Conservation (phyloP, 108 stramenopile species). For the Aurantiochytrium sp. region DNA sequence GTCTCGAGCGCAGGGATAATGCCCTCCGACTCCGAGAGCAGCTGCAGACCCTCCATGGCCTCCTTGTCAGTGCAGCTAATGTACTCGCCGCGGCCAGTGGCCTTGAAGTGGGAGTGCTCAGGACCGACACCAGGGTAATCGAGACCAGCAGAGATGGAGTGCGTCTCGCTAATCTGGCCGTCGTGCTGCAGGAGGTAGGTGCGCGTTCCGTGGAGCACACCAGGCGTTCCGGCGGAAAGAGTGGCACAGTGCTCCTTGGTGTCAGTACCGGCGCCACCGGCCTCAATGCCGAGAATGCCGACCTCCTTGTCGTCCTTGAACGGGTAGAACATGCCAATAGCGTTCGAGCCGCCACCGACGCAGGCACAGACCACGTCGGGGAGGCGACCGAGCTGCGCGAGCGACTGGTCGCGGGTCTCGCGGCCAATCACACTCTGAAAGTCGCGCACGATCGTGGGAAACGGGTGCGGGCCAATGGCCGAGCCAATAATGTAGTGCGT, state of each 20-base stretch:
- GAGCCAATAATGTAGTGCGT: conserved; percentile 94
- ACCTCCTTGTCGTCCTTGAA: conserved; percentile 74
- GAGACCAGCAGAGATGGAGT: conserved; percentile 84
- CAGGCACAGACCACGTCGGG: conserved; percentile 88
- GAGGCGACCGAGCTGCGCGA: conserved; percentile 74
- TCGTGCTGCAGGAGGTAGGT: conserved; percentile 83
- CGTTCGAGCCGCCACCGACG: conserved; percentile 92
- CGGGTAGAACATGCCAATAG: conserved; percentile 87
- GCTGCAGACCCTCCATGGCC: conserved; percentile 79
- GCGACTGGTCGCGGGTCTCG: conserved; percentile 73
- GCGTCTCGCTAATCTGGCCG: conserved; percentile 82
- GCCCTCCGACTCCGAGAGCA: conserved; percentile 81
- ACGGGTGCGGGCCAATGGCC: conserved; percentile 92
- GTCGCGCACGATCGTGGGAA: conserved; percentile 91
- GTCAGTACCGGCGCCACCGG: conserved; percentile 71
- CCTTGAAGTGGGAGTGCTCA: conserved; percentile 86
- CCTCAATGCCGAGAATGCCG: conserved; percentile 83
- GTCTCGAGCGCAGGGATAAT: conserved; percentile 92
- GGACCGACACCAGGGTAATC: conserved; percentile 96
- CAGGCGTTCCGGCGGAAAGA: conserved; percentile 77
- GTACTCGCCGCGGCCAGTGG: conserved; percentile 78
- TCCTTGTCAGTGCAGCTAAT: conserved; percentile 76
- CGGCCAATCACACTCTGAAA: conserved; percentile 82
- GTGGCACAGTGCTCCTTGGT: conserved; percentile 77
- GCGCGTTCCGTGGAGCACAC: conserved; percentile 83